Percentiles rank a stretch among this genome's conserved stretches.
Evolutionary conservation across 2,329 filamentous ascomycete species (phyloP).

Genomic region (Anthostomella pinea): DNA sequence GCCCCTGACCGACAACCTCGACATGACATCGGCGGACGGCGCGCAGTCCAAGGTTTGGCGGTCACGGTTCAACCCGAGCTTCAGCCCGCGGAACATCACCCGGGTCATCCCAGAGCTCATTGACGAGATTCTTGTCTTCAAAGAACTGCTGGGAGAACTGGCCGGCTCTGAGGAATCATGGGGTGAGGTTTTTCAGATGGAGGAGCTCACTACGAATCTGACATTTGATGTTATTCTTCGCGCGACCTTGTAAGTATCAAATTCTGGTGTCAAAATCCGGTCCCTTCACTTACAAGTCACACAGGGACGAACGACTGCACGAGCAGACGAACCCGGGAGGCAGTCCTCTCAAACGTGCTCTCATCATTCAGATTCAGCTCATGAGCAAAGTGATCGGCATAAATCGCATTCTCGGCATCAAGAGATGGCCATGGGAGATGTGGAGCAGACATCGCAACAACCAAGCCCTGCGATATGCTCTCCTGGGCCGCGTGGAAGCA

Average conservation of each 20-base stretch:
- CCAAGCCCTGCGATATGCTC: no score
- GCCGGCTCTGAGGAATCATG: no score
- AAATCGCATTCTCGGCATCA: no score
- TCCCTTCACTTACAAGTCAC: neutral
- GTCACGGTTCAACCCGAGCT: conserved; percentile 7
- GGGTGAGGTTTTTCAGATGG: conserved; percentile 6
- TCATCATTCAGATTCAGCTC: no score
- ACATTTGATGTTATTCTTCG: conserved; percentile 11
- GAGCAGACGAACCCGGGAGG: no score
- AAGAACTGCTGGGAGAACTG: conserved; percentile 7
- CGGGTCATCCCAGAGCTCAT: conserved; percentile 5
- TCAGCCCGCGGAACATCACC: conserved; percentile 4
- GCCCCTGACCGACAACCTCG: conserved; percentile 3
- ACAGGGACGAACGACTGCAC: conserved; percentile 8
- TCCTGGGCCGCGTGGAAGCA: no score
- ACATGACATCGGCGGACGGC: conserved; percentile 6
- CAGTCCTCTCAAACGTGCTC: no score
- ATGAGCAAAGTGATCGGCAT: no score
- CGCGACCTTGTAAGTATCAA: conserved; percentile 12
- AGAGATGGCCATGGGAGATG: no score
- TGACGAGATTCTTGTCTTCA: conserved; percentile 5
- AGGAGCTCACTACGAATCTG: conserved; percentile 11
- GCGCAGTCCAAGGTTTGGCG: conserved; percentile 8
- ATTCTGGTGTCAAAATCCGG: neutral
- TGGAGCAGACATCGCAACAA: no score